Evolutionary conservation across 345 rosid genomes (phyloP).

Genomic region (Bruguiera sexangula): DNA sequence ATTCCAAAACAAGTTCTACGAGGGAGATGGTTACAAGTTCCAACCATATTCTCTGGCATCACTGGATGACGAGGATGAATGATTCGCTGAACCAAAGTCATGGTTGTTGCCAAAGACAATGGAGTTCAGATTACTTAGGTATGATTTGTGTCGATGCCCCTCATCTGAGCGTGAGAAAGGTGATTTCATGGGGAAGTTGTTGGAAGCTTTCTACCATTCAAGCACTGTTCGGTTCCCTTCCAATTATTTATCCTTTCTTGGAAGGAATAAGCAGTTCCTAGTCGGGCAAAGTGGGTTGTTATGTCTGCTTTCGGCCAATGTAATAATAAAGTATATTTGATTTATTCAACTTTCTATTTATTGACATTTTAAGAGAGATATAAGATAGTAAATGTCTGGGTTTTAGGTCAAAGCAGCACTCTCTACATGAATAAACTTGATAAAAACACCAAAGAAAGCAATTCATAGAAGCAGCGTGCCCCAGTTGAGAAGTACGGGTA

Average conservation of each 20-base stretch:
- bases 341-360: conserved; percentile 30
- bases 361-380: conserved; percentile 7
- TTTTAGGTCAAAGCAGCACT: not conserved
- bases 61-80: conserved; percentile 54
- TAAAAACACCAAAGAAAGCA: no score
- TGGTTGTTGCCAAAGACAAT: not conserved
- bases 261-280: conserved; percentile 29
- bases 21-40: conserved; percentile 94
- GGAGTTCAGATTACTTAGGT: conserved; percentile 20
- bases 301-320: conserved; percentile 17
- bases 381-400: not conserved
- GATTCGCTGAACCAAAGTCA: conserved; percentile 18
- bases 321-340: conserved; percentile 23
- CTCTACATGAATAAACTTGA: not conserved
- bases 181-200: conserved; percentile 4
- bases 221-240: conserved; percentile 26
- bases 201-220: conserved; percentile 11
- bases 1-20: conserved; percentile 93
- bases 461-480: no score
- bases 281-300: conserved; percentile 18
- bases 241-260: conserved; percentile 20
- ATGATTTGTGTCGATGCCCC: conserved; percentile 31
- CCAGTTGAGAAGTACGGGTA: no score
- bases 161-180: conserved; percentile 25
- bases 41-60: conserved; percentile 66